phyloP scores from a whole-genome alignment of 2,329 filamentous ascomycete species.

The Scedosporium minutisporum region DNA sequence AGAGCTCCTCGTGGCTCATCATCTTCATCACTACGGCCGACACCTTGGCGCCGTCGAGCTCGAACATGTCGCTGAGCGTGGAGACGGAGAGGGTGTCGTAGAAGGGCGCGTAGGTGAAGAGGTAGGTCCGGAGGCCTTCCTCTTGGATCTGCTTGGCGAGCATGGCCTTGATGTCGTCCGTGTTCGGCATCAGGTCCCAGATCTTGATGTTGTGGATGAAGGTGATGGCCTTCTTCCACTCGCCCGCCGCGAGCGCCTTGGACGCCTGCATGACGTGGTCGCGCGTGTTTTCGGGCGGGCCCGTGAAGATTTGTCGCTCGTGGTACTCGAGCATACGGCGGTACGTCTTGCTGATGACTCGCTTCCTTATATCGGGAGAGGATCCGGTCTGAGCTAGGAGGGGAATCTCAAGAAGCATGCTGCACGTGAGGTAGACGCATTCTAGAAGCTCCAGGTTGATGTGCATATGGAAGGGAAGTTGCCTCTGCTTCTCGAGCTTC shows the following conservation, averaged over 20 bases:
- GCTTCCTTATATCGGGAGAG: conserved; percentile 92
- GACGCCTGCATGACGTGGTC: conserved; percentile 99
- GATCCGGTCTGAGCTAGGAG: conserved; percentile 94
- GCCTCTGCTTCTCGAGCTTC: conserved; percentile 89
- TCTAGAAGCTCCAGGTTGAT: conserved; percentile 98
- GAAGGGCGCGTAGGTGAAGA: conserved; percentile 98
- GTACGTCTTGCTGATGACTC: conserved; percentile 98
- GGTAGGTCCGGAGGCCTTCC: conserved; percentile 93
- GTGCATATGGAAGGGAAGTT: conserved; percentile 99
- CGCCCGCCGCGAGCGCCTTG: conserved; percentile 88
- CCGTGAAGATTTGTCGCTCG: conserved; percentile 97
- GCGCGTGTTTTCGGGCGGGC: conserved; percentile 94
- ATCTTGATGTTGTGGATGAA: conserved; percentile 99
- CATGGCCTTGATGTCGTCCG: conserved; percentile 92
- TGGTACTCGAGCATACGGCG: conserved; percentile 98
- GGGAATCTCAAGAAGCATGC: conserved; percentile 97
- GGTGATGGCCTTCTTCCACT: conserved; percentile 93
- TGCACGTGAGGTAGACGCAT: conserved; percentile 97
- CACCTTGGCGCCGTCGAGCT: conserved; percentile 83
- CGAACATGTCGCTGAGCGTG: conserved; percentile 89
- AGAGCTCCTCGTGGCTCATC: conserved; percentile 98
- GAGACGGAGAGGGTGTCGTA: conserved; percentile 90
- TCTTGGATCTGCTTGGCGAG: conserved; percentile 97
- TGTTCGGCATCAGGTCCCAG: conserved; percentile 93
- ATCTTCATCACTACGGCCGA: conserved; percentile 96